Evolutionary conservation across 2,329 filamentous ascomycete species (phyloP).

Genomic region (Paecilomyces formosus): DNA sequence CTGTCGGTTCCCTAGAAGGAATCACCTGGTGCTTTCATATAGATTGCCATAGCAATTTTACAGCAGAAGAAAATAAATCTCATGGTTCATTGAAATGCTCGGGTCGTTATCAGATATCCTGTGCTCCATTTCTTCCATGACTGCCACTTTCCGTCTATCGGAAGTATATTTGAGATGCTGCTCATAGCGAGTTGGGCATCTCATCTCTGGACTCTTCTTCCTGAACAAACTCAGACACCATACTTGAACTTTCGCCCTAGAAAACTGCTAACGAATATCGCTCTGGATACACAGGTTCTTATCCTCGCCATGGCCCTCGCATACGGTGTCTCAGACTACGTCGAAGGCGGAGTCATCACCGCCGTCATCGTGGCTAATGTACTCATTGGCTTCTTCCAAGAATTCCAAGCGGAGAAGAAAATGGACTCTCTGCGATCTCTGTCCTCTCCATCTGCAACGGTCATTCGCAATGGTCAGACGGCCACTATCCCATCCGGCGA

Average conservation of each 20-base stretch:
- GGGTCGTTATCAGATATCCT: not conserved
- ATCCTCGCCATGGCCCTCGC: constrained; percentile 64
- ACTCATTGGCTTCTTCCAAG: constrained; percentile 52
- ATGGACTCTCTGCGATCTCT: constrained; percentile 51
- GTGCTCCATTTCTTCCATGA: not conserved
- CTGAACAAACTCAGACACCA: no score
- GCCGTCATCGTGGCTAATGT: constrained; percentile 54
- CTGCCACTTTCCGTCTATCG: no score
- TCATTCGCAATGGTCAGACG: constrained; percentile 49
- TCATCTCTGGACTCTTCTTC: no score
- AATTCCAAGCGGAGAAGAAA: constrained; percentile 53
- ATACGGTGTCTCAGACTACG: constrained; percentile 49
- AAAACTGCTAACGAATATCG: not conserved
- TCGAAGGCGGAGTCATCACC: constrained; percentile 53
- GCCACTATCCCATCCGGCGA: constrained; percentile 47
- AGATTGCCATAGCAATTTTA: not conserved
- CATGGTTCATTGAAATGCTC: not conserved
- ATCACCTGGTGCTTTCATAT: not conserved
- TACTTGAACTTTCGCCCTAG: not conserved
- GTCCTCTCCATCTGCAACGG: constrained; percentile 49
- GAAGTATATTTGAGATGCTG: no score
- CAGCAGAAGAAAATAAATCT: not conserved
- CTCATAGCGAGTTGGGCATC: no score
- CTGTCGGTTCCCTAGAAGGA: not conserved
- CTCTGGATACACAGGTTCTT: constrained; percentile 50